These are phyloP conservation scores for Auriculariales sp. DNA, from an alignment of 768 basidiomycete genomes.

Conservation along the genomic window DNA sequence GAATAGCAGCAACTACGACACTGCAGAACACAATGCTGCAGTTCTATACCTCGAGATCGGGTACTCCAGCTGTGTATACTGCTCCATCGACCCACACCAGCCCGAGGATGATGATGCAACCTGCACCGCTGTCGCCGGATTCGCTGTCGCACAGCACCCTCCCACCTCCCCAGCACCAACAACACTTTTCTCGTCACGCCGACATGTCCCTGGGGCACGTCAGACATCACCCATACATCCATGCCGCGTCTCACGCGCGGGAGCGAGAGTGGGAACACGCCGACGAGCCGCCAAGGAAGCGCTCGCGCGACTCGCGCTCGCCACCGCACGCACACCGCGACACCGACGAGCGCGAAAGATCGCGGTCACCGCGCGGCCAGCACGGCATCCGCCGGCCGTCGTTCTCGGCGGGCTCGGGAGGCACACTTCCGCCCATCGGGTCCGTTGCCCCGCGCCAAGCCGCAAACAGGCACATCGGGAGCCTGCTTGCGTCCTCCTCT, in stretches of 20 bases:
- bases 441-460: constrained; percentile 36
- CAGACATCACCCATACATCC: not conserved
- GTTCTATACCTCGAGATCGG: constrained; percentile 18
- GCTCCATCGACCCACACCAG: too few relatives aligned
- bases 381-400: not conserved
- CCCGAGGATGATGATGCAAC: not conserved
- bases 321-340: constrained; percentile 27
- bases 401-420: not conserved
- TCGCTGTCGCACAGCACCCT: constrained; percentile 1
- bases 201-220: not conserved
- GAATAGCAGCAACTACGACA: constrained; percentile 53
- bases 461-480: constrained; percentile 69
- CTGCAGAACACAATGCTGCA: constrained; percentile 63
- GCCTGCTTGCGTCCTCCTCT: constrained; percentile 35
- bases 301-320: constrained; percentile 46
- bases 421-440: too few relatives aligned
- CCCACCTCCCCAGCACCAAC: constrained; percentile 4
- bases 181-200: not conserved
- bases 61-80: too few relatives aligned
- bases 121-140: not conserved
- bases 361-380: constrained; percentile 13
- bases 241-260: not conserved
- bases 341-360: constrained; percentile 8
- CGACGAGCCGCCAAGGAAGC: constrained; percentile 26
- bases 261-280: not conserved